Conservation (phyloP, 2,329 filamentous ascomycete genomes). For the Elsinoe arachidis region DNA sequence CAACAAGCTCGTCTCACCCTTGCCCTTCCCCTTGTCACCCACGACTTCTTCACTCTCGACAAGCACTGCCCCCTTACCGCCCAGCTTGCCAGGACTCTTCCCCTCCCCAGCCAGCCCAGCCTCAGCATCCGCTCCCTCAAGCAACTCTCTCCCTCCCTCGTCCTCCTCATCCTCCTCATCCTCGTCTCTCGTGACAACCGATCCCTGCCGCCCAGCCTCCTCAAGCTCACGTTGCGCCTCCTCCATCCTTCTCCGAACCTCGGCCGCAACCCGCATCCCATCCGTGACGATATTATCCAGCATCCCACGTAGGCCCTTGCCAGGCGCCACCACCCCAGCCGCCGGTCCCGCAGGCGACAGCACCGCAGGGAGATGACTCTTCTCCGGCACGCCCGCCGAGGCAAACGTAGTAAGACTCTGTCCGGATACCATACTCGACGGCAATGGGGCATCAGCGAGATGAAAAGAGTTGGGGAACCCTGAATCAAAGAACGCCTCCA, state of each 20-base stretch:
- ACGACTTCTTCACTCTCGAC: constrained; percentile 14
- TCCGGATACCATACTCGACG: constrained; percentile 43
- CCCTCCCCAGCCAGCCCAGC: constrained; percentile 25
- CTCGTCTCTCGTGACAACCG: constrained; percentile 41
- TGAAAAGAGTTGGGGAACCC: constrained; percentile 92
- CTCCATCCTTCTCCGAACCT: constrained; percentile 87
- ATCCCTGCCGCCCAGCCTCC: constrained; percentile 60
- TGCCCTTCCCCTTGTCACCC: constrained; percentile 17
- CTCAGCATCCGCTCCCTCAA: constrained; percentile 42
- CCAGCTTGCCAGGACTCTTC: not conserved
- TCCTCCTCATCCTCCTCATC: constrained; percentile 64
- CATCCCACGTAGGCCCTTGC: constrained; percentile 78
- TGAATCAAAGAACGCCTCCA: constrained; percentile 95
- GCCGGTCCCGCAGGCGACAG: constrained; percentile 26
- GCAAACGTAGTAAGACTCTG: constrained; percentile 80
- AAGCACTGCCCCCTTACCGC: not conserved
- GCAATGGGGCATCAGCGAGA: constrained; percentile 57
- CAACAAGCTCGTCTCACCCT: constrained; percentile 20
- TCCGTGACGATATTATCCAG: constrained; percentile 96
- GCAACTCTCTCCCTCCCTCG: constrained; percentile 49
- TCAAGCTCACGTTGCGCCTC: constrained; percentile 90
- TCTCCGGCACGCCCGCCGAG: constrained; percentile 46
- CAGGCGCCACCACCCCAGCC: constrained; percentile 51
- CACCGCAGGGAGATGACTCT: constrained; percentile 15
- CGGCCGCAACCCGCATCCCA: constrained; percentile 89